Evolutionary conservation across 2,329 filamentous ascomycete genomes (phyloP).

Genomic region (Diaporthe vexans): DNA sequence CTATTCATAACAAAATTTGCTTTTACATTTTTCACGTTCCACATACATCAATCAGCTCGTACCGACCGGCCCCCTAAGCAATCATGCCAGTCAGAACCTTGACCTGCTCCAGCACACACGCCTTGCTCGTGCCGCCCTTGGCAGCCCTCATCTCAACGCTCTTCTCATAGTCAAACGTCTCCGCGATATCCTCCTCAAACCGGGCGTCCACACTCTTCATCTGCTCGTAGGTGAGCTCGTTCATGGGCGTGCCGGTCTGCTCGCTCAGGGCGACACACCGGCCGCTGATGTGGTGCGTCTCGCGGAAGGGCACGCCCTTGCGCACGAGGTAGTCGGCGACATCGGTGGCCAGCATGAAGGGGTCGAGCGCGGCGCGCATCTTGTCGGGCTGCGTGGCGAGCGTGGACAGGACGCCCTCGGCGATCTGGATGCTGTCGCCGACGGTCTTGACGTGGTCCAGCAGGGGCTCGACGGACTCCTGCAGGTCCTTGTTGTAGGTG

Average conservation of each 20-base stretch:
- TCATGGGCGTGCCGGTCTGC: conserved; percentile 75
- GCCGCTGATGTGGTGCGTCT: conserved; percentile 84
- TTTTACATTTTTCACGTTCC: not conserved
- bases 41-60: not conserved
- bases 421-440: conserved; percentile 80
- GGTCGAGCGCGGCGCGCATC: conserved; percentile 71
- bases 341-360: conserved; percentile 78
- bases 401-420: conserved; percentile 83
- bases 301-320: conserved; percentile 81
- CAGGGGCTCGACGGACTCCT: conserved; percentile 82
- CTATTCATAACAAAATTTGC: not conserved
- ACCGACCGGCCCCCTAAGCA: conserved; percentile 27
- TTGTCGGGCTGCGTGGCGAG: conserved; percentile 77
- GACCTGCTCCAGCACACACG: conserved; percentile 75
- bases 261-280: conserved; percentile 78
- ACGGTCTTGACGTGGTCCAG: conserved; percentile 82
- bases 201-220: conserved; percentile 76
- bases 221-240: conserved; percentile 76
- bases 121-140: conserved; percentile 83
- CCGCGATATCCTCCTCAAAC: conserved; percentile 79
- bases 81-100: conserved; percentile 60
- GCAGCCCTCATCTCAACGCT: conserved; percentile 85
- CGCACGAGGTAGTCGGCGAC: conserved; percentile 75
- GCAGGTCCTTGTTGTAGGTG: conserved; percentile 77
- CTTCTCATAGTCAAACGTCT: conserved; percentile 84